Conservation (phyloP, 2,329 filamentous ascomycete species). For the Alternaria sp. region DNA sequence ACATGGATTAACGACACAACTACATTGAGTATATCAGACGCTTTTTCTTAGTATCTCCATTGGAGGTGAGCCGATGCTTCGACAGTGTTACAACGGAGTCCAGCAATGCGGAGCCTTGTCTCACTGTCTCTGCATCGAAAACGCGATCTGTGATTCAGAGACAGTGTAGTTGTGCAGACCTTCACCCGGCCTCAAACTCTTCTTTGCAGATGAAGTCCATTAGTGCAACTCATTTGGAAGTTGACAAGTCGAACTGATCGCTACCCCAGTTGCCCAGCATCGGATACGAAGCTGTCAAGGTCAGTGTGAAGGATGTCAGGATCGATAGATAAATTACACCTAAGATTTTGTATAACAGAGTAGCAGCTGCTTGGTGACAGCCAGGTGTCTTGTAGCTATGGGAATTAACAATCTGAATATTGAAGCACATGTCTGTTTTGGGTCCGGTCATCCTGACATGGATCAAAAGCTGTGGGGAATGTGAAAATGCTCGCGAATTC, state of each 20-base stretch:
- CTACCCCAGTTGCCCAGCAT: neutral
- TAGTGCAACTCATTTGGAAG: neutral
- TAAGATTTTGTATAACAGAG: neutral
- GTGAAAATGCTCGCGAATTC: neutral
- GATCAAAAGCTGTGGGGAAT: neutral
- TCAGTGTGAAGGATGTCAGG: neutral
- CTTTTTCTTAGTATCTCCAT: neutral
- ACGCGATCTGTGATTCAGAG: neutral
- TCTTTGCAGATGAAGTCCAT: neutral
- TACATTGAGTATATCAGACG: neutral
- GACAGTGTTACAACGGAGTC: neutral
- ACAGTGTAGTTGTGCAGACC: neutral
- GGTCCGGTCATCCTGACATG: neutral
- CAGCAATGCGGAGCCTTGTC: neutral
- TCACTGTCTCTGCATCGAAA: neutral
- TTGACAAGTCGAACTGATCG: neutral
- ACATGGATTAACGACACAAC: constrained; percentile 1
- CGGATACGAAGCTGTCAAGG: neutral
- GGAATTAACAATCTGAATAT: neutral
- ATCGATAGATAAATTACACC: neutral
- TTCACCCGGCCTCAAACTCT: neutral
- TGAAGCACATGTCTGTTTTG: neutral
- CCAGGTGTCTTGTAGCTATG: neutral
- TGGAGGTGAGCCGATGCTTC: neutral
- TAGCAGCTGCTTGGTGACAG: neutral